Evolutionary conservation across 2,329 filamentous ascomycete species (phyloP), one percentile per base, ranked within the genome.

Genomic region (Colletotrichum horii): DNA sequence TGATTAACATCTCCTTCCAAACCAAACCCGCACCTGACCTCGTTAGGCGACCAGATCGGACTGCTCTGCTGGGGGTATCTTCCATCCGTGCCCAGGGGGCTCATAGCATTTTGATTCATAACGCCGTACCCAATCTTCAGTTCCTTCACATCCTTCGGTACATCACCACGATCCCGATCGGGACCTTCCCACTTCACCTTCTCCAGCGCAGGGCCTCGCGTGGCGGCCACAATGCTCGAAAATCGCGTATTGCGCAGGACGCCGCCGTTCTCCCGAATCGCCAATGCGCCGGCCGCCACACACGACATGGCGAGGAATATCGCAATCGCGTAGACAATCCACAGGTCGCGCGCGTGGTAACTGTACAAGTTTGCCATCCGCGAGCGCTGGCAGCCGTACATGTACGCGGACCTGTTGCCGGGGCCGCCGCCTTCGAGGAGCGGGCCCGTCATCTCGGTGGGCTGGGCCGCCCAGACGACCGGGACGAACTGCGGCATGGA

Each of bases 191-290:
- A 80, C 8, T 80, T 79, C 6, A 85, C 74, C 75, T 80, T 82
- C 58, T 85, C 84, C 12, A 85, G 76, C 15, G 81, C 83, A 6
- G 79, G 80, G 2, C 84, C 84, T 4, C 84, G 80, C 12, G 84
- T 85, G 3, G 84, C 83, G 14, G 84, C 83, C 22, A 85, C 80
- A 58, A 85, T 84, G 75, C 82, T 83, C 15, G 83, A 84, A 77
- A 85, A 85, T 0, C 81, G 80, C 28, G 82, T 85, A 75, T 83
- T 81, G 11, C 82, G 79, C 15, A 83, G 79, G 6, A 83, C 78
- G 3, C 82, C 79, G 8, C 84, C 83, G 69, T 83, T 82, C 48
- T 80, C 79, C 4, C 80, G 66, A 4, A 85, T 78, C 15, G 83
- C 81, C 34, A 80, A 43, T 2, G 80, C 80, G 34, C 84, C 84